Conservation (phyloP, 352 stramenopile species). For the Pelagophyceae sp. region DNA sequence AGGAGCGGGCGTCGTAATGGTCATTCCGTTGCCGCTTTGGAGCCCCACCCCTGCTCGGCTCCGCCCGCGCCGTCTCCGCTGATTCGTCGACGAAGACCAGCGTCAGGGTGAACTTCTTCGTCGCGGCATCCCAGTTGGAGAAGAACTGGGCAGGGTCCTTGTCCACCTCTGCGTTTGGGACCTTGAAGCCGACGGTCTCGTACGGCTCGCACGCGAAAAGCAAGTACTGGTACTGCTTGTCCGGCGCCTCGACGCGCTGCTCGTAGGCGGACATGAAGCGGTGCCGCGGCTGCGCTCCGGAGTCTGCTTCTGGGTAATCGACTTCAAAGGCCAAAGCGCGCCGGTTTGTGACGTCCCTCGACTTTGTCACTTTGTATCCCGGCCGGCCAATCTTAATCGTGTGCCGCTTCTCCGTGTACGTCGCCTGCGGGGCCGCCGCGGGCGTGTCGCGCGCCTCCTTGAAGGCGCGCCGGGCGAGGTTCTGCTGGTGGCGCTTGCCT, state of each 20-base stretch:
- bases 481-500: constrained; percentile 95
- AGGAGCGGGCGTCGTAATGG: too few relatives aligned
- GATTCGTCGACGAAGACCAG: constrained; percentile 59
- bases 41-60: constrained; percentile 26
- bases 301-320: constrained; percentile 87
- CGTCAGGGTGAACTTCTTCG: constrained; percentile 87
- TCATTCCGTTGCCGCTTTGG: too few relatives aligned
- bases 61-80: too few relatives aligned
- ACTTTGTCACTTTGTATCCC: constrained; percentile 95
- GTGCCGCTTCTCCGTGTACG: constrained; percentile 37
- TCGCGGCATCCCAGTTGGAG: constrained; percentile 90
- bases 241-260: constrained; percentile 89
- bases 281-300: constrained; percentile 84
- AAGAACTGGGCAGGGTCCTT: constrained; percentile 87
- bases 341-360: constrained; percentile 49
- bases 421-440: neutral
- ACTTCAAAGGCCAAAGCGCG: constrained; percentile 75
- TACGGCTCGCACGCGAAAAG: constrained; percentile 97
- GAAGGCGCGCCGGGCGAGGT: constrained; percentile 75
- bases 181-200: constrained; percentile 98
- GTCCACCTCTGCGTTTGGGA: constrained; percentile 91
- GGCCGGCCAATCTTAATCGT: constrained; percentile 89
- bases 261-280: constrained; percentile 99
- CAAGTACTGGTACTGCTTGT: constrained; percentile 89
- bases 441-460: constrained; percentile 39